These are phyloP conservation scores for Gaeumannomyces sp. DNA, from an alignment of 2,329 filamentous ascomycete species.

Conservation along the genomic window DNA sequence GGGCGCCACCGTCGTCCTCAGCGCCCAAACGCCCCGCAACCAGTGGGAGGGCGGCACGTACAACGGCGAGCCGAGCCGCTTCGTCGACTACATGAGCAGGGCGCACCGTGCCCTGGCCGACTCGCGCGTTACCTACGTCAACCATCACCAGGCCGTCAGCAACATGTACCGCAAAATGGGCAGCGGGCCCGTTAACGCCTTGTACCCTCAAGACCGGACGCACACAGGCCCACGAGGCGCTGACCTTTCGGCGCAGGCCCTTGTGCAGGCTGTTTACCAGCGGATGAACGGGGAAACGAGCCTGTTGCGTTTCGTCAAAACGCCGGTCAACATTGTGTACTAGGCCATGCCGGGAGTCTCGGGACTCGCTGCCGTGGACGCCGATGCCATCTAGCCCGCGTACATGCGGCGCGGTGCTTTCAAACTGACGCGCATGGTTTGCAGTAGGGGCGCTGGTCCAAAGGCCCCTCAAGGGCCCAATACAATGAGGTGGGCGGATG, in stretches of 20 bases:
- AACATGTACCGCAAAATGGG: constrained; percentile 41
- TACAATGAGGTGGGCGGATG: too few relatives aligned
- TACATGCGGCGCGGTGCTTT: too few relatives aligned
- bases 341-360: background rate
- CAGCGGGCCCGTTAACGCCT: constrained; percentile 39
- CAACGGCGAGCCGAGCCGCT: constrained; percentile 40
- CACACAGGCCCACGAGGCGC: constrained; percentile 53
- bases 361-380: too few relatives aligned
- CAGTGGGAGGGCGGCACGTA: constrained; percentile 53
- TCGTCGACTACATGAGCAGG: constrained; percentile 47
- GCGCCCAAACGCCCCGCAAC: constrained; percentile 50
- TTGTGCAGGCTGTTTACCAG: constrained; percentile 31
- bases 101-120: constrained; percentile 28
- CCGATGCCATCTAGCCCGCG: too few relatives aligned
- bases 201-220: constrained; percentile 56
- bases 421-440: too few relatives aligned
- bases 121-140: constrained; percentile 46
- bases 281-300: background rate
- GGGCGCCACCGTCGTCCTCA: constrained; percentile 55
- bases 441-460: too few relatives aligned
- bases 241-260: constrained; percentile 47
- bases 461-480: too few relatives aligned
- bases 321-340: background rate
- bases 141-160: constrained; percentile 52
- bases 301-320: background rate